Conservation (phyloP, 805 yeast genomes). For the Starmerella apis region DNA sequence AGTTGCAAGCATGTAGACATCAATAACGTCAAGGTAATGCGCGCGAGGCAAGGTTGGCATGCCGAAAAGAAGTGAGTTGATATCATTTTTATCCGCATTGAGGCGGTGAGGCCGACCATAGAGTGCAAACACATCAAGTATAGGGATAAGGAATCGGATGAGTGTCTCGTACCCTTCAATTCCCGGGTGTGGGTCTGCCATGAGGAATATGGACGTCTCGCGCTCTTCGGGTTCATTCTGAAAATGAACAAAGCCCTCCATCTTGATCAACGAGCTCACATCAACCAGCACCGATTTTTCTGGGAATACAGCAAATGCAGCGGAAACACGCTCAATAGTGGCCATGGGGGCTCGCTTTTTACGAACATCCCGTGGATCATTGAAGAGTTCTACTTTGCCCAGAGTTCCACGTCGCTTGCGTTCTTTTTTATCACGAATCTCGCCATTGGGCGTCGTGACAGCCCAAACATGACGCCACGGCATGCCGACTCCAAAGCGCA, state of each 20-base stretch:
- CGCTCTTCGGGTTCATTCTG: slow-evolving; percentile 33
- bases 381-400: slow-evolving; percentile 72
- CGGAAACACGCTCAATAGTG: slow-evolving; percentile 53
- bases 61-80: slow-evolving; percentile 60
- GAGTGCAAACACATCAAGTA: slow-evolving; percentile 62
- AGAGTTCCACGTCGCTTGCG: slow-evolving; percentile 31
- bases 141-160: slow-evolving; percentile 65
- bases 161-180: slow-evolving; percentile 78
- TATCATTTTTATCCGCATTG: slow-evolving; percentile 60
- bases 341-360: slow-evolving; percentile 62
- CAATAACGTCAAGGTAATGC: slow-evolving; percentile 59
- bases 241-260: slow-evolving; percentile 62
- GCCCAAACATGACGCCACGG: slow-evolving; percentile 95
- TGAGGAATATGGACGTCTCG: slow-evolving; percentile 59
- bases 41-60: slow-evolving; percentile 72
- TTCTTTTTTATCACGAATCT: slow-evolving; percentile 36
- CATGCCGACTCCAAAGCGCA: slow-evolving; percentile 93
- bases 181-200: slow-evolving; percentile 78
- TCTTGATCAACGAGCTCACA: slow-evolving; percentile 74
- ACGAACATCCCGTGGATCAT: slow-evolving; percentile 52
- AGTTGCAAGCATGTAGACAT: slow-evolving; percentile 38
- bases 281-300: slow-evolving; percentile 72
- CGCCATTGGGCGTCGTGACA: slow-evolving; percentile 53
- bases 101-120: slow-evolving; percentile 75
- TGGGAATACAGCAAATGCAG: slow-evolving; percentile 87